Evolutionary conservation across 164 flowering plant species (phyloP), one percentile per base, ranked within the genome.

Genomic region (Vitis rotundifolia): DNA sequence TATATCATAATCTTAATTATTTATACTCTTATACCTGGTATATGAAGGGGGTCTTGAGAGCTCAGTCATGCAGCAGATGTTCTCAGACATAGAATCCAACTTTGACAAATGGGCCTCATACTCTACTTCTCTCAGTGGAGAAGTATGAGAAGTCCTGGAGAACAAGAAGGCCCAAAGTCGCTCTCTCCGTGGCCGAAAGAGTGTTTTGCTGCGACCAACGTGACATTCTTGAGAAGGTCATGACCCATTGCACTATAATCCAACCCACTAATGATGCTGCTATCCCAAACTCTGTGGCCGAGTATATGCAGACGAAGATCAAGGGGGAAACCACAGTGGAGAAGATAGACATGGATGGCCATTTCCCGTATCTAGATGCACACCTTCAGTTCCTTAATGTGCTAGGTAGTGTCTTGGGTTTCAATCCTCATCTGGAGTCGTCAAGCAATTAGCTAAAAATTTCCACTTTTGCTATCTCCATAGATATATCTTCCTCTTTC

Each of bases 361-460:
- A 95, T 77, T 89, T 85, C 63, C 99, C 99, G 0, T 94, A 90
- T 58, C 80, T 93, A 58, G 85, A 94, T 4, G 85, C 88, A 0
- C 91, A 70, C 61, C 61, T 58, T 2, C 67, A 73, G 75, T 74
- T 94, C 48, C 72, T 91, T 64, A 75, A 83, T 63, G 80, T 86
- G 60, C 78, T 91, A 29, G 73, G 78, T 54, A 64, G 67, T 49
- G 85, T 76, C 15, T 37, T 89, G 66, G 78, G 44, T 37, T 61
- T 70, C 44, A 3, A 37, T 37, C 44, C 44, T 37, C 6, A 37
- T 6, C 5, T 37, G 44, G 44, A 37, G 26, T 37, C 44, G 6
- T 37, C 44, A 37, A 37, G 7, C 44, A 37, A 37, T 37, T 37
- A 37, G 44, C 7, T 37, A 37, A 5, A 6, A 37, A 37, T 37